Percentiles rank a stretch among this genome's conserved stretches.
Evolutionary conservation across 1,284 basidiomycete species (phyloP).

Genomic region (Naganishia sp.): DNA sequence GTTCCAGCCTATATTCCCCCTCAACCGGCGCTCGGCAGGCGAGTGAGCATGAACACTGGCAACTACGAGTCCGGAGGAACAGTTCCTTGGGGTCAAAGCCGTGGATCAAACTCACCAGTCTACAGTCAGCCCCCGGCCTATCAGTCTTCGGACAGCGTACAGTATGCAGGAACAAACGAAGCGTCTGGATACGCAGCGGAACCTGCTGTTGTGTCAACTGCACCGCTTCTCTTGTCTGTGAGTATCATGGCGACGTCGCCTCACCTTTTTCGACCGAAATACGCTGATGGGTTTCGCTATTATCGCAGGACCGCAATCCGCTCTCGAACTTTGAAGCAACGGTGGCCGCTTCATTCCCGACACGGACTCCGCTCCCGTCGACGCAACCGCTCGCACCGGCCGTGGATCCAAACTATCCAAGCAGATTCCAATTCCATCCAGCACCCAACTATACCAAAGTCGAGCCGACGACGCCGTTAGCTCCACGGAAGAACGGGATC

Average conservation of each 20-base stretch:
- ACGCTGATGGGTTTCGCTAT: background rate
- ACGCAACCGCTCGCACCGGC: background rate
- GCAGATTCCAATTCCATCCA: slow-evolving; percentile 30
- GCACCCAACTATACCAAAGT: slow-evolving; percentile 23
- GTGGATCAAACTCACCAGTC: background rate
- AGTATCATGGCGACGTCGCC: background rate
- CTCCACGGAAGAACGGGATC: slow-evolving; percentile 12
- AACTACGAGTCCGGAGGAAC: slow-evolving; percentile 16
- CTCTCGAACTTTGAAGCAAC: slow-evolving; percentile 32
- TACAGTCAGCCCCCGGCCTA: slow-evolving; percentile 20
- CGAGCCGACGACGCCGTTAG: slow-evolving; percentile 18
- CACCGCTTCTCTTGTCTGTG: slow-evolving; percentile 14
- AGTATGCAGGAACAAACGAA: slow-evolving; percentile 3
- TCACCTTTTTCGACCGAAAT: background rate
- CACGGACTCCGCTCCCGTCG: background rate
- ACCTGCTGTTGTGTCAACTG: slow-evolving; percentile 7
- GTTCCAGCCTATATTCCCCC: slow-evolving; percentile 20
- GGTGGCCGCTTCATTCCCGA: slow-evolving; percentile 27
- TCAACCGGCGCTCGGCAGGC: slow-evolving; percentile 5
- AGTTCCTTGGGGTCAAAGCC: slow-evolving; percentile 20
- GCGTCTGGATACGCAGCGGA: background rate
- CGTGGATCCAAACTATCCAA: slow-evolving; percentile 33
- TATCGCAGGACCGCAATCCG: slow-evolving; percentile 14
- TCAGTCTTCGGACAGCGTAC: slow-evolving; percentile 19
- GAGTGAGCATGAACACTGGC: slow-evolving; percentile 27